Base-by-base conservation (phyloP, 1,139 yeast genomes). In the Yarrowia galli region DNA sequence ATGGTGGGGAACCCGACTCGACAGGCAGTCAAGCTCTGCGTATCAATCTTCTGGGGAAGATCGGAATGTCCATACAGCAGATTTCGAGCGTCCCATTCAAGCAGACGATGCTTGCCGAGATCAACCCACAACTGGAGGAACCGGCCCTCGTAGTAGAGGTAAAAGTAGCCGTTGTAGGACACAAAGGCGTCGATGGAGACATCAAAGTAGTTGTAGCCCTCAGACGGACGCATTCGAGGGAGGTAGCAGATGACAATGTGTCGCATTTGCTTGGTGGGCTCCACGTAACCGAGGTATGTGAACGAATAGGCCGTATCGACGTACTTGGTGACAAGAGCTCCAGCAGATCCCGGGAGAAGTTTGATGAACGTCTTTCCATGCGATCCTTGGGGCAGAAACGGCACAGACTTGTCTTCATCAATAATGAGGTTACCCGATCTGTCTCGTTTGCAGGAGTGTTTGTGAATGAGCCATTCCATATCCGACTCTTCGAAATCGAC, bases 101-200 rank as follows among this genome's bases (percentile, higher is more conserved):
- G 20, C 18, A 48, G 38, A 2, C 53, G 22, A 3, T 48, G 53
- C 6, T 15, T 16, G 9, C 53, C 53, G 22, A 48, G 22, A 12
- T 48, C 53, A 4, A 28, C 53, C 53, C 53, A 48, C 23, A 48
- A 23, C 22, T 48, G 53, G 3, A 48, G 15, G 18, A 48, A 48
- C n/a, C 53, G 53, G 16, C 53, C 53, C 36, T 48, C 53, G 16
- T 22, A 48, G 22, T 28, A 48, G 16, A 48, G 22, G 23, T 48
- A 28, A 7, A 48, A n/a, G 53, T 28, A 48, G 16, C 53, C 53
- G 36, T 48, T 48, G 53, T 48, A 48, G 22, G 18, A 28, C 22
- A 48, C 53, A n/a, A 15, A 18, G 16, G 18, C 7, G 15, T 48
- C 38, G 16, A 48, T 10, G 6, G 2, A 5, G 9, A 22, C n/a